These are phyloP conservation scores for Vachellia collinsii DNA, from an alignment of 306 rosid genomes.

Conservation along the genomic window DNA sequence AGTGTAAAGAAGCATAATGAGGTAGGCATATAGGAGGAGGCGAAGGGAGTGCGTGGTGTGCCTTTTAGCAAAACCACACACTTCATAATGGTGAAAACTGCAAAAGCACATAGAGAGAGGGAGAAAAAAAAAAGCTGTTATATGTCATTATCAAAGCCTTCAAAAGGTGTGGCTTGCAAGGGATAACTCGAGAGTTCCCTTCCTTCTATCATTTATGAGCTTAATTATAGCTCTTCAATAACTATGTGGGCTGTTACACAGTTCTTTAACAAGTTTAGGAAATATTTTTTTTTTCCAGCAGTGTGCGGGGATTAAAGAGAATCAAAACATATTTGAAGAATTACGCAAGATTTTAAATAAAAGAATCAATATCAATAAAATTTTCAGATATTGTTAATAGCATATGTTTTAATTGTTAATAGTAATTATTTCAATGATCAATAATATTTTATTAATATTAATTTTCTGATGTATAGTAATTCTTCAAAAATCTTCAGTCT, in stretches of 20 bases:
- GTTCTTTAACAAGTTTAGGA: slow-evolving; percentile 36
- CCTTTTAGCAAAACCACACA: slow-evolving; percentile 48
- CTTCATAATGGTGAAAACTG: slow-evolving; percentile 45
- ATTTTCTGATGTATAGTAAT: too few relatives aligned
- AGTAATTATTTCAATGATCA: too few relatives aligned
- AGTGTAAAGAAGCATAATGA: slow-evolving; percentile 24
- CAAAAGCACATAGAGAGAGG: slow-evolving; percentile 21
- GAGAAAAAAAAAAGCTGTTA: slow-evolving; percentile 54
- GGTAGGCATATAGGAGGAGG: slow-evolving; percentile 1
- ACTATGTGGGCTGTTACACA: slow-evolving; percentile 22
- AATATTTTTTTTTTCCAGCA: slow-evolving; percentile 30
- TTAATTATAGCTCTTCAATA: slow-evolving; percentile 54
- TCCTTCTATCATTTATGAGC: slow-evolving; percentile 51
- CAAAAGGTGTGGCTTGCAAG: slow-evolving; percentile 58
- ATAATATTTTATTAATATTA: too few relatives aligned
- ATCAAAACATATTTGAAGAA: too few relatives aligned
- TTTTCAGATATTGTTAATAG: too few relatives aligned
- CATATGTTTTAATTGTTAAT: too few relatives aligned
- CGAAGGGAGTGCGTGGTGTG: slow-evolving; percentile 35
- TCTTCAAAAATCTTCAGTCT: slow-evolving; percentile 53
- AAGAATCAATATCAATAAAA: too few relatives aligned
- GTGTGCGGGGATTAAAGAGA: slow-evolving; percentile 49
- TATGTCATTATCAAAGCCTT: slow-evolving; percentile 69
- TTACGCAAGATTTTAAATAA: too few relatives aligned
- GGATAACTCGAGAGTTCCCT: slow-evolving; percentile 44